These are phyloP conservation scores for Saccharum hybrid DNA, from an alignment of 202 grass and related monocot species.

Conservation along the genomic window DNA sequence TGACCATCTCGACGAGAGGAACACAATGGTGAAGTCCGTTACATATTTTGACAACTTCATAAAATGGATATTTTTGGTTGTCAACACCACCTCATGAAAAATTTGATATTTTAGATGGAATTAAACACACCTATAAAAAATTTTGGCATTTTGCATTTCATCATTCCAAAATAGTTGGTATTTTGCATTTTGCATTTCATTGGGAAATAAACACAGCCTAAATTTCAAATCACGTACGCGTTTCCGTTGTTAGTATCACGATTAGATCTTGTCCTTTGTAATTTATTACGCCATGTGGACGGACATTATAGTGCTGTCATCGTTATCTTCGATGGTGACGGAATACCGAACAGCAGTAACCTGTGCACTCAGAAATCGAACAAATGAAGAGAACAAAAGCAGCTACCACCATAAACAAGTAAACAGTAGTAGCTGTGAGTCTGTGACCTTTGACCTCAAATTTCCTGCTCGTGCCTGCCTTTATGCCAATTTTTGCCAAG, in stretches of 20 bases:
- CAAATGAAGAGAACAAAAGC: too few species aligned
- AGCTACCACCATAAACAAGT: background rate
- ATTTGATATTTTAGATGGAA: too few species aligned
- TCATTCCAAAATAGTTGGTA: too few species aligned
- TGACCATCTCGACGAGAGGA: too few species aligned
- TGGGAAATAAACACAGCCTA: too few species aligned
- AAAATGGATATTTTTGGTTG: too few species aligned
- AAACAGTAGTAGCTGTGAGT: background rate
- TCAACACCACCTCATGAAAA: too few species aligned
- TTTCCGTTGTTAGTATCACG: background rate
- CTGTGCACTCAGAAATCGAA: background rate
- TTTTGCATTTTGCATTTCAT: too few species aligned
- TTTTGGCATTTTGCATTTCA: too few species aligned
- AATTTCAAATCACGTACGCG: background rate
- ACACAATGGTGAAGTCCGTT: too few species aligned
- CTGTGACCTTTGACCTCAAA: background rate
- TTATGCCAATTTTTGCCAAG: background rate
- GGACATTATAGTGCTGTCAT: slow-evolving; percentile 8
- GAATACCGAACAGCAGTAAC: background rate
- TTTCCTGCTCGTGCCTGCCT: background rate
- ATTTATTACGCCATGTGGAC: slow-evolving; percentile 22
- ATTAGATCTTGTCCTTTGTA: slow-evolving; percentile 2
- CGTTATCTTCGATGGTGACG: slow-evolving; percentile 31
- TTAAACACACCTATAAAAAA: too few species aligned
- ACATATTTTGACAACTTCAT: too few species aligned